Evolutionary conservation across 345 rosid genomes (phyloP).

Genomic region (Adansonia digitata): DNA sequence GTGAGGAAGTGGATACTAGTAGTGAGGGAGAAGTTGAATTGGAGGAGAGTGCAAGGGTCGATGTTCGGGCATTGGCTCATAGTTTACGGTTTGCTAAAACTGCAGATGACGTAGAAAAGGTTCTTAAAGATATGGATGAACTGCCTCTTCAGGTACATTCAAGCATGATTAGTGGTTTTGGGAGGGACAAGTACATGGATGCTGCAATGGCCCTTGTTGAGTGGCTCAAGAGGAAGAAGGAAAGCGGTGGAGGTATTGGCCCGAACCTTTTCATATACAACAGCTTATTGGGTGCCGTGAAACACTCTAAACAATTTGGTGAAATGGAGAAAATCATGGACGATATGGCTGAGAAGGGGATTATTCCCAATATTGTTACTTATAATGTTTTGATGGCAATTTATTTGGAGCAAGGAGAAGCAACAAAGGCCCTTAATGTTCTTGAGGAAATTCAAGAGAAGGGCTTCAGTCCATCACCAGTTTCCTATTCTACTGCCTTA

Average conservation of each 20-base stretch:
- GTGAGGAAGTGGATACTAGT: not conserved
- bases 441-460: slow-evolving; percentile 53
- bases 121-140: slow-evolving; percentile 58
- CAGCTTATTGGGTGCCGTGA: slow-evolving; percentile 70
- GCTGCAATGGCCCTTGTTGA: slow-evolving; percentile 70
- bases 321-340: slow-evolving; percentile 53
- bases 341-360: slow-evolving; percentile 60
- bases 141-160: slow-evolving; percentile 65
- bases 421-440: slow-evolving; percentile 52
- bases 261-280: slow-evolving; percentile 76
- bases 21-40: slow-evolving; percentile 18
- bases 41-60: slow-evolving; percentile 33
- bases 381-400: slow-evolving; percentile 75
- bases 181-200: slow-evolving; percentile 52
- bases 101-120: slow-evolving; percentile 66
- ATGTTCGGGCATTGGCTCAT: slow-evolving; percentile 51
- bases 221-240: slow-evolving; percentile 78
- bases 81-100: slow-evolving; percentile 57
- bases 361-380: slow-evolving; percentile 65
- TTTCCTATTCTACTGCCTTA: slow-evolving; percentile 75
- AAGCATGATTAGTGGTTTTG: slow-evolving; percentile 66
- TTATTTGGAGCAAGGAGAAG: slow-evolving; percentile 50
- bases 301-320: slow-evolving; percentile 41
- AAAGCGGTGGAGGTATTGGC: slow-evolving; percentile 42
- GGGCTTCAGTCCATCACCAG: slow-evolving; percentile 62